Conservation (phyloP, 768 basidiomycete genomes). For the Lentinula edodes region DNA sequence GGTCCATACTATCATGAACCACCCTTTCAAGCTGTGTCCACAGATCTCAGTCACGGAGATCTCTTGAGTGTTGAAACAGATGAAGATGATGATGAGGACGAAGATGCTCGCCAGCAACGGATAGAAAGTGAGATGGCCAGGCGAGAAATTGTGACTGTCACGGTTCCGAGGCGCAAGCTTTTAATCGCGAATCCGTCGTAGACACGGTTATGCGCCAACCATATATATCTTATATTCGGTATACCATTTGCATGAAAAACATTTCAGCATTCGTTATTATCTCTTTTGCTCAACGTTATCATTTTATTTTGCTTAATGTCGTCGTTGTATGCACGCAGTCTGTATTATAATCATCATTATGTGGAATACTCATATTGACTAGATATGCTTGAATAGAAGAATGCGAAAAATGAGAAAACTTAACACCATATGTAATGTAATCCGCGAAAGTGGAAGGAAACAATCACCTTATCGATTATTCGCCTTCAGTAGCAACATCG, state of each 20-base stretch:
- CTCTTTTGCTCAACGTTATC: not conserved
- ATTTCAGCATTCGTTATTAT: not conserved
- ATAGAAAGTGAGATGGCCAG: constrained; percentile 82
- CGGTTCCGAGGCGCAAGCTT: constrained; percentile 67
- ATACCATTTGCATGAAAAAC: not conserved
- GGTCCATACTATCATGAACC: constrained; percentile 72
- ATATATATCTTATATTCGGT: not conserved
- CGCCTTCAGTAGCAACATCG: constrained; percentile 71
- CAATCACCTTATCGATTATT: constrained; percentile 17
- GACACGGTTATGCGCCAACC: not conserved
- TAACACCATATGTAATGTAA: not conserved
- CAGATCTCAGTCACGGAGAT: constrained; percentile 37
- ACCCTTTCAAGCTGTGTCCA: constrained; percentile 39
- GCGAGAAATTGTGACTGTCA: constrained; percentile 80
- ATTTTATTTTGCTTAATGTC: not conserved
- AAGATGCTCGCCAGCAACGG: constrained; percentile 63
- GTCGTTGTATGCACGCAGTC: constrained; percentile 5
- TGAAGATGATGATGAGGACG: constrained; percentile 65
- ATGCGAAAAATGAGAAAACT: not conserved
- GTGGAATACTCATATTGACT: not conserved
- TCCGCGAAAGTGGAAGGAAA: not conserved
- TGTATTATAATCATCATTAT: constrained; percentile 4
- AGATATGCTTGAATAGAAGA: not conserved
- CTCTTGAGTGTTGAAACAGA: constrained; percentile 51
- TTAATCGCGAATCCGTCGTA: constrained; percentile 68